Conservation (phyloP, 2,329 filamentous ascomycete species). For the Trichoderma sp. region DNA sequence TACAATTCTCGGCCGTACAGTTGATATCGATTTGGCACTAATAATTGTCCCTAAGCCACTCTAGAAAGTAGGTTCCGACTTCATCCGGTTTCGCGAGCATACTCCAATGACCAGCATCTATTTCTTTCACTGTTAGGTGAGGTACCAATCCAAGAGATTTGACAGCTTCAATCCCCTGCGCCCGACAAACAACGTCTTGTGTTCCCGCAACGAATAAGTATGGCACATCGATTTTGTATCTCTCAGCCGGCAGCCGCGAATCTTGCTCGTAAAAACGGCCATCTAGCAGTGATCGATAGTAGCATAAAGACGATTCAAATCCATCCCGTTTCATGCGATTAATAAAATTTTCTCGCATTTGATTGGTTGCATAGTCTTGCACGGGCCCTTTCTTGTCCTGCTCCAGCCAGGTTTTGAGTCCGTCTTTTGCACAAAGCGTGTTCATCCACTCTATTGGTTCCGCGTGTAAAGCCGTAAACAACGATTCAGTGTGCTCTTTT, state of each 20-base stretch:
- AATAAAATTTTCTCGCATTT: not conserved
- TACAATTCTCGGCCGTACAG: too few species aligned
- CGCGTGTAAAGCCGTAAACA: not conserved
- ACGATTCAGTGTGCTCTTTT: not conserved
- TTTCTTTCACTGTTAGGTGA: not conserved
- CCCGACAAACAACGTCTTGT: not conserved
- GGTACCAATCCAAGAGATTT: not conserved
- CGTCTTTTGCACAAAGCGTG: not conserved
- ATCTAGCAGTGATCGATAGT: not conserved
- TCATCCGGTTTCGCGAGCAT: not conserved
- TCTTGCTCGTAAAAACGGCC: not conserved
- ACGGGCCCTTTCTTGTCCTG: not conserved
- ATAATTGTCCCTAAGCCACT: not conserved
- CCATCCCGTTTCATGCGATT: not conserved
- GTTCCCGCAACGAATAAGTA: not conserved
- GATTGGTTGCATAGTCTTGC: not conserved
- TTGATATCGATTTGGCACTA: not conserved
- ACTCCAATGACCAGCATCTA: not conserved
- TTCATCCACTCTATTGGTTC: not conserved
- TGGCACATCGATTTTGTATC: not conserved
- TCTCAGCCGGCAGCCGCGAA: not conserved
- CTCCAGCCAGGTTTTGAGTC: not conserved
- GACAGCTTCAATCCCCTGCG: not conserved
- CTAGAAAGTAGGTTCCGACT: not conserved
- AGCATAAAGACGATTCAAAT: not conserved